Evolutionary conservation across 1,284 basidiomycete species (phyloP).

Genomic region (Irpex rosettiformis): DNA sequence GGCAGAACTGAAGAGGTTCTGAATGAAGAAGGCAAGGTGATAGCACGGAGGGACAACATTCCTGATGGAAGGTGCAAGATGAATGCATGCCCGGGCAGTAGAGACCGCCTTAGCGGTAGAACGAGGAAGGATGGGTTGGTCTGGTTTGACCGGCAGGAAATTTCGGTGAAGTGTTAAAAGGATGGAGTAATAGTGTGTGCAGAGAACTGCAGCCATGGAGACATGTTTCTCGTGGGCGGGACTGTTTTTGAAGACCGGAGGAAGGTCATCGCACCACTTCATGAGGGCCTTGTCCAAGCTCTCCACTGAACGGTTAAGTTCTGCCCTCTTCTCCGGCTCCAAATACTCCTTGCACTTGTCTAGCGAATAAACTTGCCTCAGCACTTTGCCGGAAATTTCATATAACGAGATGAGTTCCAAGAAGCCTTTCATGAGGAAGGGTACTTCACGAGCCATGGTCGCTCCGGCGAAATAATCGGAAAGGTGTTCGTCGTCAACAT

Average conservation of each 20-base stretch:
- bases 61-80: conserved; percentile 81
- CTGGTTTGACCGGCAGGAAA: conserved; percentile 72
- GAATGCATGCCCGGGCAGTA: conserved; percentile 77
- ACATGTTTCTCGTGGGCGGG: conserved; percentile 74
- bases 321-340: conserved; percentile 69
- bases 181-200: conserved; percentile 87
- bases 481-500: conserved; percentile 77
- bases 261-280: conserved; percentile 80
- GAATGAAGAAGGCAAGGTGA: conserved; percentile 88
- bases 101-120: conserved; percentile 77
- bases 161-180: conserved; percentile 88
- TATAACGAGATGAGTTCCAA: conserved; percentile 75
- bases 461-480: conserved; percentile 68
- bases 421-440: conserved; percentile 77
- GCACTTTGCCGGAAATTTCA: conserved; percentile 79
- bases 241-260: conserved; percentile 67
- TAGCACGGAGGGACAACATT: conserved; percentile 84
- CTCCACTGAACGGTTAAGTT: conserved; percentile 74
- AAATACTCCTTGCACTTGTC: conserved; percentile 70
- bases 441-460: conserved; percentile 48
- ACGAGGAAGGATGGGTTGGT: conserved; percentile 59
- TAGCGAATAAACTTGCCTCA: conserved; percentile 76
- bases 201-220: conserved; percentile 83
- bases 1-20: conserved; percentile 87
- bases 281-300: conserved; percentile 71